Evolutionary conservation across 192 early-diverging fungal species (phyloP).

Genomic region (Borealophlyctis nickersoniae): DNA sequence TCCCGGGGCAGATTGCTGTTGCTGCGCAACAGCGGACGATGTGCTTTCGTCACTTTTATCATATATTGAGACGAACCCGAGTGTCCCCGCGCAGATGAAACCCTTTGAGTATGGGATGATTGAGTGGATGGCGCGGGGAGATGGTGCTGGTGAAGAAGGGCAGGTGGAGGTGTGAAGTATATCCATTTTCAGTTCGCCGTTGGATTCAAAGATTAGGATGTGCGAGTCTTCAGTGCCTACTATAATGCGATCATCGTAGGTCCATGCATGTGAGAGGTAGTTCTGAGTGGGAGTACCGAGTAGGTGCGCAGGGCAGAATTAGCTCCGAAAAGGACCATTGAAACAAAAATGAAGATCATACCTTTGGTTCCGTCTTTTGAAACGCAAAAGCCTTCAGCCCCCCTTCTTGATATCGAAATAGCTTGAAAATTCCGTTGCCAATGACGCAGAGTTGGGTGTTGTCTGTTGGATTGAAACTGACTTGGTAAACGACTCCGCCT

Average conservation of each 20-base stretch:
- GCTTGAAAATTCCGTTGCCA: constrained; percentile 54
- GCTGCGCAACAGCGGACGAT: constrained; percentile 5
- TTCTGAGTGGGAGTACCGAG: constrained; percentile 33
- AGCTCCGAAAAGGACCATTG: constrained; percentile 1
- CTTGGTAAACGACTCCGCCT: constrained; percentile 37
- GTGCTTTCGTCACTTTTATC: constrained; percentile 35
- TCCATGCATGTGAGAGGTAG: constrained; percentile 50
- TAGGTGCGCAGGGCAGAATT: constrained; percentile 8
- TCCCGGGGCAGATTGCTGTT: too few relatives aligned
- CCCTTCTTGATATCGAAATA: constrained; percentile 51
- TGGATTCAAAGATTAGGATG: constrained; percentile 49
- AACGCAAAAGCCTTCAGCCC: constrained; percentile 39
- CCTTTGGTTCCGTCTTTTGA: constrained; percentile 47
- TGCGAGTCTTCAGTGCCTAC: constrained; percentile 51
- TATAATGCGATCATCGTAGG: constrained; percentile 43
- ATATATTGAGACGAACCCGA: constrained; percentile 39
- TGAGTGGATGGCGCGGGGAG: constrained; percentile 24
- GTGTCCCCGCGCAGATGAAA: constrained; percentile 39
- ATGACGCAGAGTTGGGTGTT: constrained; percentile 48
- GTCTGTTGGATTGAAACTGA: constrained; percentile 53
- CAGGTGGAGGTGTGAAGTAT: constrained; percentile 9
- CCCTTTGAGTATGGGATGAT: constrained; percentile 43
- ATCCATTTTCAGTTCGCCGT: constrained; percentile 51
- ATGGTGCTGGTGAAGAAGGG: constrained; percentile 2
- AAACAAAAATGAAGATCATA: constrained; percentile 17